Percentiles rank a stretch among this genome's conserved stretches.
These are phyloP conservation scores for Myxozyma geophila DNA, from an alignment of 805 yeast genomes.

Conservation along the genomic window DNA sequence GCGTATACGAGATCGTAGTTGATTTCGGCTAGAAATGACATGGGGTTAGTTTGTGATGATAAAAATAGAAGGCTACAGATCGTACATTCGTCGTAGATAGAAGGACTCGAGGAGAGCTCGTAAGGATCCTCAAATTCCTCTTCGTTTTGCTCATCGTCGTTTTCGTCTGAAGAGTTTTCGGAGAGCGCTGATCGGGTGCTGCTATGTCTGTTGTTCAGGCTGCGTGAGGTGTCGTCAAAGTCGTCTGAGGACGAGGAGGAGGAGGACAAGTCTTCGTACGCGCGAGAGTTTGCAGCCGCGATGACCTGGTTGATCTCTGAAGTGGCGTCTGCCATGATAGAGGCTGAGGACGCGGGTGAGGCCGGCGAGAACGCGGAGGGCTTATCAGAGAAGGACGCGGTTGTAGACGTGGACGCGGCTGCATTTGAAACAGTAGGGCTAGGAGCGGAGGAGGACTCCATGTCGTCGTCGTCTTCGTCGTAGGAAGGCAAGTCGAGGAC, in stretches of 20 bases:
- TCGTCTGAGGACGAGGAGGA: conserved; percentile 17
- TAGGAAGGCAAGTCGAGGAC: conserved; percentile 2
- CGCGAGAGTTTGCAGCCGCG: conserved; percentile 8
- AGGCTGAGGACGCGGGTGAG: conserved; percentile 2
- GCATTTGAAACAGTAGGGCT: background rate
- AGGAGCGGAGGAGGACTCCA: conserved; percentile 6
- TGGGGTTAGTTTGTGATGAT: background rate
- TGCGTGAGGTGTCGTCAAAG: background rate
- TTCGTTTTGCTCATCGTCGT: conserved; percentile 26
- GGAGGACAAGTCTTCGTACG: conserved; percentile 9
- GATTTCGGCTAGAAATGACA: conserved; percentile 54
- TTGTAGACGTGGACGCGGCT: conserved; percentile 7
- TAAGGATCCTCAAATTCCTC: conserved; percentile 40
- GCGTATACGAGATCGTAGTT: conserved; percentile 87
- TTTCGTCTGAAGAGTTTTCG: conserved; percentile 9
- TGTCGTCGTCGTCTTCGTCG: conserved; percentile 25
- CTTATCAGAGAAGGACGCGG: background rate
- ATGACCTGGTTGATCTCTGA: conserved; percentile 2
- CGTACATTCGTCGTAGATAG: conserved; percentile 50
- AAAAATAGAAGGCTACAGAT: conserved; percentile 34
- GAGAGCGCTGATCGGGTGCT: background rate
- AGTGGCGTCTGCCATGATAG: conserved; percentile 2
- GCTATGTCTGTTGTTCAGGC: background rate
- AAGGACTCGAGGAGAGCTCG: conserved; percentile 69
- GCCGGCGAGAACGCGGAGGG: background rate